Percentiles rank a stretch among this genome's conserved stretches.
These are phyloP conservation scores for Monascus purpureus DNA, from an alignment of 495 filamentous ascomycete species.

Conservation along the genomic window DNA sequence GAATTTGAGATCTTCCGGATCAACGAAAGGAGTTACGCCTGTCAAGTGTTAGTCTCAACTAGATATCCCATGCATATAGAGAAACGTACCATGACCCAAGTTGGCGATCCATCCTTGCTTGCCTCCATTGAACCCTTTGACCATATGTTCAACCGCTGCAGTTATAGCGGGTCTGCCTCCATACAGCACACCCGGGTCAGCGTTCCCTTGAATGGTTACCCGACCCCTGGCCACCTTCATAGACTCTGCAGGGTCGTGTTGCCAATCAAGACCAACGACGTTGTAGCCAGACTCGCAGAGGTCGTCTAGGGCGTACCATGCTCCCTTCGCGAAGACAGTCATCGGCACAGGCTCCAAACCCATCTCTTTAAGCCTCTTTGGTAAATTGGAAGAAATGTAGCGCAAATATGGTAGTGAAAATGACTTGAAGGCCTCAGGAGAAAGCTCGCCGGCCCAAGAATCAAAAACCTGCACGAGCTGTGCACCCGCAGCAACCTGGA, in stretches of 20 bases:
- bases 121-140: conserved; percentile 72
- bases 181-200: conserved; percentile 87
- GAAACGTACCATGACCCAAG: conserved; percentile 64
- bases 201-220: conserved; percentile 82
- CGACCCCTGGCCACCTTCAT: conserved; percentile 60
- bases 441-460: conserved; percentile 92
- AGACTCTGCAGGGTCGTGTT: conserved; percentile 77
- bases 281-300: conserved; percentile 83
- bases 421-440: conserved; percentile 62
- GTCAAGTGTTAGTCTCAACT: conserved; percentile 6
- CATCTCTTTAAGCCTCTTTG: conserved; percentile 54
- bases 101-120: conserved; percentile 83
- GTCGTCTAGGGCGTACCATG: conserved; percentile 89
- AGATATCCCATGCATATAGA: not conserved
- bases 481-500: conserved; percentile 84
- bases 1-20: conserved; percentile 82
- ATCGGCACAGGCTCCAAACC: conserved; percentile 74
- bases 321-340: conserved; percentile 99
- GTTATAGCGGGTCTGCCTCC: conserved; percentile 71
- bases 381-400: conserved; percentile 68
- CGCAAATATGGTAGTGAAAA: conserved; percentile 79
- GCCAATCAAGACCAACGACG: conserved; percentile 89
- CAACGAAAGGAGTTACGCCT: conserved; percentile 87
- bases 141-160: conserved; percentile 65
- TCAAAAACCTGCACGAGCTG: conserved; percentile 96